Evolutionary conservation across 257 asterid genomes (phyloP).

Genomic region (Fraxinus anomala): DNA sequence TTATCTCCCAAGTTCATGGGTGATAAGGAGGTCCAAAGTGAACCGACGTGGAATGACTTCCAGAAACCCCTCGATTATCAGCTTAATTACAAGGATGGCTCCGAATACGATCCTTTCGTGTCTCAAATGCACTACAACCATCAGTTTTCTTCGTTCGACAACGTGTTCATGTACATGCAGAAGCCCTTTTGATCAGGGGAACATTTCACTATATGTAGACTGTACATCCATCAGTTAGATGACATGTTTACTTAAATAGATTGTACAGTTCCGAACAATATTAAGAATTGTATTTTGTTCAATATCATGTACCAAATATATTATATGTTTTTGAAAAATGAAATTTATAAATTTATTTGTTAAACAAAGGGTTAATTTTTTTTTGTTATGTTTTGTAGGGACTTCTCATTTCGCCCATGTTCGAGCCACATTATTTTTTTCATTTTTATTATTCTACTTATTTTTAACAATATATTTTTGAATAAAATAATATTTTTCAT

Average conservation of each 20-base stretch:
- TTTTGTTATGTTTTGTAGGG: too few relatives aligned
- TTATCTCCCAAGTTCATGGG: constrained; percentile 27
- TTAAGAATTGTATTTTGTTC: too few relatives aligned
- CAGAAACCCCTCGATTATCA: constrained; percentile 29
- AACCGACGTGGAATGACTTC: constrained; percentile 30
- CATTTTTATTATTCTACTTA: too few relatives aligned
- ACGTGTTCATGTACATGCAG: constrained; percentile 29
- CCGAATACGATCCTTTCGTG: constrained; percentile 35
- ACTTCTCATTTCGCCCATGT: too few relatives aligned
- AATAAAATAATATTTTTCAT: too few relatives aligned
- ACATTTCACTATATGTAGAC: background rate
- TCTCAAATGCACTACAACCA: constrained; percentile 30
- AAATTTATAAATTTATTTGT: too few relatives aligned
- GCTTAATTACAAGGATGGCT: constrained; percentile 29
- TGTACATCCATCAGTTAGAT: constrained; percentile 8
- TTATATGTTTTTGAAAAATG: too few relatives aligned
- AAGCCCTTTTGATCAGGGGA: background rate
- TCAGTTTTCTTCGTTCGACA: constrained; percentile 28
- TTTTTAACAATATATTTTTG: too few relatives aligned
- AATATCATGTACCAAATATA: too few relatives aligned
- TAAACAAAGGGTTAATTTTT: too few relatives aligned
- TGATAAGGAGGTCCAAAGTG: constrained; percentile 47
- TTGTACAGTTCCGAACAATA: background rate
- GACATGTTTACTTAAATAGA: background rate
- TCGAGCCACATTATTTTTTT: too few relatives aligned